Percentiles rank a stretch among this genome's conserved stretches.
Conservation (phyloP, 371 early-diverging fungal species). For the Rhizopus sp. region DNA sequence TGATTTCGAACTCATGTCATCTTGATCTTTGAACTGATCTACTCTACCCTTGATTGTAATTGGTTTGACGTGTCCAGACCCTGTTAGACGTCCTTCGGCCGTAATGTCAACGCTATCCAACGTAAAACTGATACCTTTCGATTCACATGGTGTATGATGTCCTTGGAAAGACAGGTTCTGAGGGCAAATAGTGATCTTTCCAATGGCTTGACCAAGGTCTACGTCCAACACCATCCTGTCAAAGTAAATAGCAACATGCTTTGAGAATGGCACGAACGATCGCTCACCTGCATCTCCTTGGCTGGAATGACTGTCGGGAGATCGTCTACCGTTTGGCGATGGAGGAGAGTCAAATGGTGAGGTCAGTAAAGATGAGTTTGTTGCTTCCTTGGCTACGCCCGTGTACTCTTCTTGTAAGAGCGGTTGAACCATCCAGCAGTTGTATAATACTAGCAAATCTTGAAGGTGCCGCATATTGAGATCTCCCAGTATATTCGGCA, state of each 20-base stretch:
- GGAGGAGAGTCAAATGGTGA: too few relatives aligned
- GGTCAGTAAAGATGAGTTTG: too few relatives aligned
- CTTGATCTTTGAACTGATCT: constrained; percentile 11
- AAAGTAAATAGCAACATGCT: constrained; percentile 53
- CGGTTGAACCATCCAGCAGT: constrained; percentile 64
- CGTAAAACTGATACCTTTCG: constrained; percentile 42
- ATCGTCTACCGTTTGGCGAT: not conserved
- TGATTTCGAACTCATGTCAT: not conserved
- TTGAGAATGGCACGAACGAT: constrained; percentile 44
- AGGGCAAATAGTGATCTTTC: constrained; percentile 58
- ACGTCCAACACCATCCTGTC: constrained; percentile 57
- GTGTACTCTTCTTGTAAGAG: not conserved
- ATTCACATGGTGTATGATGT: constrained; percentile 48
- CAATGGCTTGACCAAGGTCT: constrained; percentile 80
- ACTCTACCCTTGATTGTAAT: constrained; percentile 23
- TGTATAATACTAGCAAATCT: constrained; percentile 69
- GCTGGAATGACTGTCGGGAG: not conserved
- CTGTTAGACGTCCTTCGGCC: constrained; percentile 64
- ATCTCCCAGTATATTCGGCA: constrained; percentile 55
- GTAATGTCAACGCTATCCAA: constrained; percentile 46
- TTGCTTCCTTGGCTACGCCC: not conserved
- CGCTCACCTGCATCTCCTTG: not conserved
- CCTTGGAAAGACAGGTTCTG: constrained; percentile 48
- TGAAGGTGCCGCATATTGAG: constrained; percentile 81
- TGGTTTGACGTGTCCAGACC: constrained; percentile 43